Evolutionary conservation across 2,329 filamentous ascomycete genomes (phyloP), one percentile per base, ranked within the genome.

Genomic region (Didymella pinodella): DNA sequence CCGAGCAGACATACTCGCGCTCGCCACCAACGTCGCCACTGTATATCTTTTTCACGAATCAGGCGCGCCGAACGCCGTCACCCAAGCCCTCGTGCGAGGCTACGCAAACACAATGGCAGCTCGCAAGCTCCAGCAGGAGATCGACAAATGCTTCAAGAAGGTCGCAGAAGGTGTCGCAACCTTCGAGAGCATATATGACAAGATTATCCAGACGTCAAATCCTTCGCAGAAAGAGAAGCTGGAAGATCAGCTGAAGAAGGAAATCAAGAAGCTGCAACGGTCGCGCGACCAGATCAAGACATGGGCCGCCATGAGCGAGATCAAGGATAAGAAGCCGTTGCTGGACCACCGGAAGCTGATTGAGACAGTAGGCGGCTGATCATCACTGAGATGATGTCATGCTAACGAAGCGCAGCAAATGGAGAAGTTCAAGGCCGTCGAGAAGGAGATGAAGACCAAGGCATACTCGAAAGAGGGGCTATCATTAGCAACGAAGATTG

Each of bases 361-460:
- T 80, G 95, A 99, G 85, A 97, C 93, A 83, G 94, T 98, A 82
- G 70, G 87, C 53, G 53, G 44, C 48, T 59, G 43, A 26, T 41
- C 43, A 45, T 44, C 18, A 54, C 38, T 38, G 41, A 29, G 26
- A 46, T 62, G 53, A 64, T 58, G 48, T 59, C 57, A 54, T 64
- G 66, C 77, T 79, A 67, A 79, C 69, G 52, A 47, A 59, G 59
- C 80, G 78, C 81, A 95, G 92, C 90, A 94, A 91, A 99, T 99
- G 95, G 95, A 99, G 81, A 93, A 92, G 73, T 99, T 99, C 86
- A 99, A 99, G 83, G 94, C 93, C n/a, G 95, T 99, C 52, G 95
- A 99, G 80, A 99, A 99, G 84, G 95, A 97, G 74, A 98, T 99
- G 95, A 99, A 99, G 84, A 99, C 95, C 57, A 99, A 99, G 80